Conservation (phyloP, 176 grass and related monocot species). For the Triticum turgidum region DNA sequence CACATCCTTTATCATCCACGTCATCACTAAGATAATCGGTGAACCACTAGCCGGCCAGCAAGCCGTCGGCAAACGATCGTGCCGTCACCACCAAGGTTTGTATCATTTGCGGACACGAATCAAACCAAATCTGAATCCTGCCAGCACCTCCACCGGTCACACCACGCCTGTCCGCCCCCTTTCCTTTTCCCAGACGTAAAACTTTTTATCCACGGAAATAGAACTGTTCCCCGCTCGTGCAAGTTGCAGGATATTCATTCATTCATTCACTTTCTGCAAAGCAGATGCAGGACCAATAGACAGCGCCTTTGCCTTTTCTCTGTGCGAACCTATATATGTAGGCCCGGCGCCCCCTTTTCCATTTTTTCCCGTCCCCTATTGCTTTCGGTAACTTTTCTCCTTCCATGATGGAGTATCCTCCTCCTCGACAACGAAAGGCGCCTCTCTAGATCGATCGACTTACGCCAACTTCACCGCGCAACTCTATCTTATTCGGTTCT, state of each 20-base stretch:
- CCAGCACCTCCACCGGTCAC: neutral
- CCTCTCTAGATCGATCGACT: neutral
- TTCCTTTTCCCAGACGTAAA: neutral
- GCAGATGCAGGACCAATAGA: neutral
- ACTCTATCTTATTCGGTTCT: no score
- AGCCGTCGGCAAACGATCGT: neutral
- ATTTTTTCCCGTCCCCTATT: neutral
- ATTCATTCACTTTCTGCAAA: conserved; percentile 18
- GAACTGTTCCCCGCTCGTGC: neutral
- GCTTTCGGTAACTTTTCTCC: conserved; percentile 14
- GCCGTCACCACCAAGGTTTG: neutral
- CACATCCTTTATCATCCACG: neutral
- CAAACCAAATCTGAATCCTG: neutral
- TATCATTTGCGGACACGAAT: neutral
- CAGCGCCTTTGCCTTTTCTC: neutral
- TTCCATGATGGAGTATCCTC: neutral
- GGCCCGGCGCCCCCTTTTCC: neutral
- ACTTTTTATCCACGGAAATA: neutral
- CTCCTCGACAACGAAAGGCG: neutral
- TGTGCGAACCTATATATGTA: neutral
- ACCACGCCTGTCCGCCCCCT: neutral
- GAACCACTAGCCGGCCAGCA: neutral
- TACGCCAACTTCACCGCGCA: no score
- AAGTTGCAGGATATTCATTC: conserved; percentile 15
- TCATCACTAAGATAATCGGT: neutral